phyloP scores from a whole-genome alignment of 225 moss, liverwort and hornwort genomes.

The Antitrichia curtipendula region DNA sequence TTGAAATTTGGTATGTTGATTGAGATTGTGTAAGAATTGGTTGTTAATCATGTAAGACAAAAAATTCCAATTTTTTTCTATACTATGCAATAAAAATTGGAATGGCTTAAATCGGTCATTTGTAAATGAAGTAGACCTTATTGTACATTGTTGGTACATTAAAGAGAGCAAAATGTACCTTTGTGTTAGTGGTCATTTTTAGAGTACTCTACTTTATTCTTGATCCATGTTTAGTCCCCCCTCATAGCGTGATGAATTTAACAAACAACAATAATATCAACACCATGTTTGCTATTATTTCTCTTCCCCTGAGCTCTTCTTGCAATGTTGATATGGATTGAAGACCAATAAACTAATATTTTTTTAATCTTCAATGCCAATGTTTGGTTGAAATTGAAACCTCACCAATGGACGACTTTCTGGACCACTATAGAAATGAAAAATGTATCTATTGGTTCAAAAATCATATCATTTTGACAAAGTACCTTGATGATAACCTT shows the following conservation, averaged over 20 bases:
- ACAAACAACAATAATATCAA: fast-evolving
- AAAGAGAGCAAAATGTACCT: not conserved
- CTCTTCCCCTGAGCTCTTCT: too few species aligned
- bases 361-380: not conserved
- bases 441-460: not conserved
- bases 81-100: too few species aligned
- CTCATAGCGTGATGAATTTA: fast-evolving
- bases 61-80: too few species aligned
- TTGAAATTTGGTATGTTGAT: too few species aligned
- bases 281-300: not conserved
- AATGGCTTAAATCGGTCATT: too few species aligned
- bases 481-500: not conserved
- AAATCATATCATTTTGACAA: not conserved
- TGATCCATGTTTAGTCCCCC: not conserved
- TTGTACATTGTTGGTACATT: fast-evolving
- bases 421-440: not conserved
- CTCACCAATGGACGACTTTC: fast-evolving
- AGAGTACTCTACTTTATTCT: not conserved
- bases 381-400: not conserved
- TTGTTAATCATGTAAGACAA: too few species aligned
- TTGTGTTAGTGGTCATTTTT: not conserved
- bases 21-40: too few species aligned
- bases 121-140: too few species aligned
- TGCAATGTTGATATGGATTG: not conserved
- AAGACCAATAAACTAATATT: not conserved